phyloP scores from a whole-genome alignment of 495 filamentous ascomycete species.

The Penicillium steckii region DNA sequence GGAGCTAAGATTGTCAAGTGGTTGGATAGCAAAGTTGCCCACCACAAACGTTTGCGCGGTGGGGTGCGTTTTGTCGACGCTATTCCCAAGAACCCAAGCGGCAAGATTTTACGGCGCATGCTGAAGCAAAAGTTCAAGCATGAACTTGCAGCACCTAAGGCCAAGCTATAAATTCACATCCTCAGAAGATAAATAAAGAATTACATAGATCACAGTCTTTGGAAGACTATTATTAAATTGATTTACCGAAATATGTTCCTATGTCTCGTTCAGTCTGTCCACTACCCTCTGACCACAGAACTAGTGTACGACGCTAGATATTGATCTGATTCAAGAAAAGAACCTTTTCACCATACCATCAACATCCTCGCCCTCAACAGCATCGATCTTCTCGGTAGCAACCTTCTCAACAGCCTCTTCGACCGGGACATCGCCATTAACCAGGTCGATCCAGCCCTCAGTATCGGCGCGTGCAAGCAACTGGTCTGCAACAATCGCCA shows the following conservation, averaged over 20 bases:
- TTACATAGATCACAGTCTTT: neutral
- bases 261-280: neutral
- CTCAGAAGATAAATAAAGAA: neutral
- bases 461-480: constrained; percentile 61
- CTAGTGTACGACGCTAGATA: neutral
- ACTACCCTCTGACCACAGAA: neutral
- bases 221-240: neutral
- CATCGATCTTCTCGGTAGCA: constrained; percentile 60
- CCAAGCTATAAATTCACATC: constrained; percentile 35
- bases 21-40: constrained; percentile 60
- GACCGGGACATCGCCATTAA: constrained; percentile 57
- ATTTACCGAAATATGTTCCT: neutral
- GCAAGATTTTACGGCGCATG: constrained; percentile 83
- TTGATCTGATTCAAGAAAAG: constrained; percentile 13
- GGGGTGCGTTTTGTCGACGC: constrained; percentile 79
- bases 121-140: constrained; percentile 56
- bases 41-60: constrained; percentile 77
- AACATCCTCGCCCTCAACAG: constrained; percentile 64
- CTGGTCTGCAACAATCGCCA: constrained; percentile 65
- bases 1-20: constrained; percentile 62
- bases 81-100: constrained; percentile 81
- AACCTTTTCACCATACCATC: constrained; percentile 47
- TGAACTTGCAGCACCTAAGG: constrained; percentile 33
- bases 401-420: constrained; percentile 64
- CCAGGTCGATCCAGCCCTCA: constrained; percentile 60